A percentile compares a stretch with the other conserved stretches of the same genome.
These are phyloP conservation scores for Monilinia laxa DNA, from an alignment of 2,329 filamentous ascomycete species.

Conservation along the genomic window DNA sequence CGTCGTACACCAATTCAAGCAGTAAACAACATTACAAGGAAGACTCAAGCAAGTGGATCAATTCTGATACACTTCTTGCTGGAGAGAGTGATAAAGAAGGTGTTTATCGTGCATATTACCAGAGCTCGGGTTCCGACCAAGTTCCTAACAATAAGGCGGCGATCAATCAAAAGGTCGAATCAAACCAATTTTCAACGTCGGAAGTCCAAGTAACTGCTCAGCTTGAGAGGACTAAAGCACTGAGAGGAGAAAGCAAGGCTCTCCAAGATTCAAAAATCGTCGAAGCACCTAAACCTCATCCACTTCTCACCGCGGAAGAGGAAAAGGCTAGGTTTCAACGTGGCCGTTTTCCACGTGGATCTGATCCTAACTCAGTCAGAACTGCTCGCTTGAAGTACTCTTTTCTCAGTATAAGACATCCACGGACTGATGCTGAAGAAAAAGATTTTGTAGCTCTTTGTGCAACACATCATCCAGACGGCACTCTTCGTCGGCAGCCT, in stretches of 20 bases:
- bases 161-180: background rate
- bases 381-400: slow-evolving; percentile 7
- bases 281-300: background rate
- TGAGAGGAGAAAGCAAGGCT: background rate
- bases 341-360: background rate
- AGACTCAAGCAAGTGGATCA: slow-evolving; percentile 10
- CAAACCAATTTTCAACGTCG: background rate
- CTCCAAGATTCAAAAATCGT: background rate
- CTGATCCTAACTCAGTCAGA: background rate
- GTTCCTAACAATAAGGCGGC: background rate
- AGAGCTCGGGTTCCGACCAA: background rate
- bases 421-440: slow-evolving; percentile 2
- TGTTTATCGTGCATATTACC: background rate
- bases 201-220: background rate
- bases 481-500: background rate
- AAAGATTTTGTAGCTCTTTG: slow-evolving; percentile 1
- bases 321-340: background rate
- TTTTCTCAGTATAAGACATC: background rate
- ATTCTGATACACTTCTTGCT: slow-evolving; percentile 1
- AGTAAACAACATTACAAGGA: background rate
- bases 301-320: background rate
- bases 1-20: background rate
- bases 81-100: background rate
- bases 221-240: background rate
- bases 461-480: background rate